Conservation (phyloP, 345 rosid genomes). For the Sonneratia alba region DNA sequence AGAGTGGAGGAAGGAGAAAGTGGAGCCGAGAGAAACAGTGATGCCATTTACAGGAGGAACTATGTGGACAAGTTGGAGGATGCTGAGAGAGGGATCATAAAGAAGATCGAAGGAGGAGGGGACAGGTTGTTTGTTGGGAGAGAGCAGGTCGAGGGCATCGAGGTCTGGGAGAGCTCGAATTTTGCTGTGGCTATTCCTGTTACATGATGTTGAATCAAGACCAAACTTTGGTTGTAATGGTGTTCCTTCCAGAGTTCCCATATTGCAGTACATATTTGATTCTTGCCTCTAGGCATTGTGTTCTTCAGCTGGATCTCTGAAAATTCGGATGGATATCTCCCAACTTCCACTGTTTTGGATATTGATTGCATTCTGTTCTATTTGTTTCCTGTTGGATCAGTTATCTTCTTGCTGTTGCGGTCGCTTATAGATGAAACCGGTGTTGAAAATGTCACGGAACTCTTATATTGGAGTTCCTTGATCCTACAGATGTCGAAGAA, state of each 20-base stretch:
- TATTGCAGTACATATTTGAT: neutral
- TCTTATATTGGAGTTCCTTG: neutral
- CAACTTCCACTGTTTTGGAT: neutral
- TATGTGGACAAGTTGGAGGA: slow-evolving; percentile 63
- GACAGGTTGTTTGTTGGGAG: slow-evolving; percentile 68
- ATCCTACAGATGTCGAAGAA: neutral
- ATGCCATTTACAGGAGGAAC: slow-evolving; percentile 45
- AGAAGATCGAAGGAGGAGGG: slow-evolving; percentile 70
- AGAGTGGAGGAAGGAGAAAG: slow-evolving; percentile 19
- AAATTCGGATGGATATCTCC: neutral
- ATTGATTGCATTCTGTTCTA: too few species aligned
- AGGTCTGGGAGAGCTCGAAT: slow-evolving; percentile 76
- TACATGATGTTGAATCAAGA: neutral
- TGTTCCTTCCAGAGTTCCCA: neutral
- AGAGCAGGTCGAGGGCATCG: slow-evolving; percentile 66
- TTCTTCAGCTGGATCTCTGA: neutral
- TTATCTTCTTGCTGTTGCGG: neutral
- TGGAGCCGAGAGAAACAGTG: slow-evolving; percentile 13
- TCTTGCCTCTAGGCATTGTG: neutral
- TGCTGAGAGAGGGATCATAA: slow-evolving; percentile 53
- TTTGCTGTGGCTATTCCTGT: slow-evolving; percentile 24
- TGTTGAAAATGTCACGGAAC: neutral
- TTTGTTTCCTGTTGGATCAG: too few species aligned
- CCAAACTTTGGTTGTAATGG: neutral
- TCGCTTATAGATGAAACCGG: neutral